A percentile compares a stretch with the other conserved stretches of the same genome.
phyloP scores from a whole-genome alignment of 2,329 filamentous ascomycete species.

The Apiospora koreana region DNA sequence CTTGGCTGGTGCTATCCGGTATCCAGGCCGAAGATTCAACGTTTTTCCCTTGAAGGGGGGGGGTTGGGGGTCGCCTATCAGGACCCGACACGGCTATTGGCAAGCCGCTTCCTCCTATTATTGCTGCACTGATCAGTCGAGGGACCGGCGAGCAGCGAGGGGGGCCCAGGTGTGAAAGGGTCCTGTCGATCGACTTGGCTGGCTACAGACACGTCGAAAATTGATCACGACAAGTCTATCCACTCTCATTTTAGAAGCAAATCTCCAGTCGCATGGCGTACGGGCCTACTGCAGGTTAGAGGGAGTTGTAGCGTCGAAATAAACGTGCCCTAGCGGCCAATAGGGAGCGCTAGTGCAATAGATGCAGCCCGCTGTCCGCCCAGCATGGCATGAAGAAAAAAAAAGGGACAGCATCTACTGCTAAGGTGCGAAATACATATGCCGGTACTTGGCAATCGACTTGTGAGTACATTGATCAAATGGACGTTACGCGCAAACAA shows the following conservation, averaged over 20 bases:
- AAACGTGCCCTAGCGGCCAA: constrained; percentile 30
- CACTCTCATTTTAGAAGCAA: constrained; percentile 26
- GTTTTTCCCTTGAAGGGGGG: neutral
- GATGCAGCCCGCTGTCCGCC: constrained; percentile 3
- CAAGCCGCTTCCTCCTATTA: neutral
- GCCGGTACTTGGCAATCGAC: constrained; percentile 10
- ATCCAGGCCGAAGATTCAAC: constrained; percentile 5
- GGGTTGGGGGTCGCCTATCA: neutral
- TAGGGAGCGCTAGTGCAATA: constrained; percentile 14
- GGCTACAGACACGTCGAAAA: neutral
- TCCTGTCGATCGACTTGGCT: constrained; percentile 8
- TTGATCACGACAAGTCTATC: constrained; percentile 16
- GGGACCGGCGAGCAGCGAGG: neutral
- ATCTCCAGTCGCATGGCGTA: constrained; percentile 25
- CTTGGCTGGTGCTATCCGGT: neutral
- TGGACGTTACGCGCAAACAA: neutral
- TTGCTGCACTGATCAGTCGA: constrained; percentile 3
- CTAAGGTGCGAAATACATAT: neutral
- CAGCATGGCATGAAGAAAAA: neutral
- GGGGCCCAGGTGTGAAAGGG: neutral
- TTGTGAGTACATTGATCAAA: neutral
- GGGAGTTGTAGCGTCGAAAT: constrained; percentile 24
- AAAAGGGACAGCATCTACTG: neutral
- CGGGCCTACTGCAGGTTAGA: constrained; percentile 21
- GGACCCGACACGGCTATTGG: neutral